Evolutionary conservation across 768 basidiomycete genomes (phyloP), one percentile per base, ranked within the genome.

Genomic region (Melanogaster broomeanus): DNA sequence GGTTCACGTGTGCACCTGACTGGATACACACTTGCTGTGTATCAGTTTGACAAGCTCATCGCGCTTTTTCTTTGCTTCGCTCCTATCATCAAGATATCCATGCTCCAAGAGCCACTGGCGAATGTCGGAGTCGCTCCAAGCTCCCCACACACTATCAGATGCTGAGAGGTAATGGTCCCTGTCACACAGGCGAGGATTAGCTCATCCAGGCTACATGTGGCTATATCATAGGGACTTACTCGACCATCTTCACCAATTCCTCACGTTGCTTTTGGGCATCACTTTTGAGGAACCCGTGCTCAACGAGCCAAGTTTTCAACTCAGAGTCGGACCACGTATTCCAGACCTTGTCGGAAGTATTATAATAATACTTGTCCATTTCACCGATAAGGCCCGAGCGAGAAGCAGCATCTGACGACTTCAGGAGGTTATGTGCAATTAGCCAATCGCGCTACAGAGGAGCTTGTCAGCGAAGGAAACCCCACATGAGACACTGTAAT

Each of bases 341-440:
- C 73, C 80, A 90, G 33, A 84, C 82, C 15, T 69, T 64, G 41
- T 88, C 81, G 42, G 70, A 63, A 12, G 70, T 58, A 45, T 70
- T 71, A 62, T 90, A 95, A 65, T 96, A 93, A 63, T 93, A 95
- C 27, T 76, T 73, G 51, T 83, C 75, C 89, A 97, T 91, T 43
- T 84, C 67, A 16, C 74, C 76, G 34, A 82, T 57, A 30, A 94
- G 79, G 48, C 78, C 75, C 44, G 83, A 78, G 38, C 84, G 54
- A 28, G 79, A 45, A 72, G 70, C 49, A 52, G 84, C 81, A n/a
- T 79, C 66, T 16, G 79, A 66, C 61, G 84, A 69, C 62, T 86
- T 78, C 60, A 93, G 74, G 57, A 97, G 70, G 51, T 85, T 81
- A 66, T 93, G 92, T 9, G 79, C 70, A 13, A 90, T 73, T 41